A percentile compares a stretch with the other conserved stretches of the same genome.
Conservation (phyloP, 352 stramenopile species). For the Pythium sp. region DNA sequence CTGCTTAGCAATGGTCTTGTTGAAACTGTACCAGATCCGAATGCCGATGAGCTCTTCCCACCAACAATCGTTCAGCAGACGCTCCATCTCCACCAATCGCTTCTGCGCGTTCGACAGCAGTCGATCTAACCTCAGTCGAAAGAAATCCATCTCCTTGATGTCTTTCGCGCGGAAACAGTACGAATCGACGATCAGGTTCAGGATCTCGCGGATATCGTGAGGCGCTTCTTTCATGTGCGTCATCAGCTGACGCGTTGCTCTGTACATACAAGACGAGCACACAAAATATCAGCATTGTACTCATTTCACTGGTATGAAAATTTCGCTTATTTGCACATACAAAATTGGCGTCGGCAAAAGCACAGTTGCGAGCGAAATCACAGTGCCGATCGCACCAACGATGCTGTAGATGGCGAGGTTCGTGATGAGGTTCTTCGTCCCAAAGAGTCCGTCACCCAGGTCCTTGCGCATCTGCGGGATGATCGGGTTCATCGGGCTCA, state of each 20-base stretch:
- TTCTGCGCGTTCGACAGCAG: constrained; percentile 31
- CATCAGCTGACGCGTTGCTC: constrained; percentile 53
- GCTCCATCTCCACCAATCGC: constrained; percentile 45
- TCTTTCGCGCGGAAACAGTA: constrained; percentile 78
- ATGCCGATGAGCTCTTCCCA: constrained; percentile 73
- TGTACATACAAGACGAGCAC: constrained; percentile 12
- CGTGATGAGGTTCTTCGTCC: constrained; percentile 52
- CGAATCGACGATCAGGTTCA: constrained; percentile 78
- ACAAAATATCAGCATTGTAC: constrained; percentile 6
- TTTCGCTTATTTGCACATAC: constrained; percentile 18
- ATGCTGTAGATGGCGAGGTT: constrained; percentile 67
- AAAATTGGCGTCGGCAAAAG: constrained; percentile 66
- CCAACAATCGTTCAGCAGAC: constrained; percentile 59
- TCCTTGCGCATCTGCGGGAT: constrained; percentile 47
- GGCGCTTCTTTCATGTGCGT: constrained; percentile 45
- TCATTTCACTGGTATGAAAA: not conserved
- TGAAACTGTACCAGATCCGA: constrained; percentile 54
- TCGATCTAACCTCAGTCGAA: constrained; percentile 50
- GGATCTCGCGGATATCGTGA: constrained; percentile 62
- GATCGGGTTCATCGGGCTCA: constrained; percentile 67
- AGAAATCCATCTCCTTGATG: constrained; percentile 76
- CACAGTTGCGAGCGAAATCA: constrained; percentile 59
- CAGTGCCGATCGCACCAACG: constrained; percentile 56
- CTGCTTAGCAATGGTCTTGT: constrained; percentile 69
- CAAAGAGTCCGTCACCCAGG: constrained; percentile 39